Base-by-base conservation (phyloP, 2,329 filamentous ascomycete species). In the Basipetospora chlamydospora region DNA sequence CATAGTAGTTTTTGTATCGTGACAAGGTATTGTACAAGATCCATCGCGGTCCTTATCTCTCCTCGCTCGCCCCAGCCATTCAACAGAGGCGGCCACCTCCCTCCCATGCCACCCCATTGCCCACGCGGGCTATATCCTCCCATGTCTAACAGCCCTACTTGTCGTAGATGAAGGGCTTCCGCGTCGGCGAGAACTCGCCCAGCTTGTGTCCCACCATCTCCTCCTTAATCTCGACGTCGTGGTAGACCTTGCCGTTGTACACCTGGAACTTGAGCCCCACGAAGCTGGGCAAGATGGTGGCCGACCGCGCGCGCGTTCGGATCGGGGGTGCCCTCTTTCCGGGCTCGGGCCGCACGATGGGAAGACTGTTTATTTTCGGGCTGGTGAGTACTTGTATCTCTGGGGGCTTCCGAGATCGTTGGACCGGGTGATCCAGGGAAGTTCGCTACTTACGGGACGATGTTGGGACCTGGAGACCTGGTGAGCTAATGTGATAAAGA, bases 141-240 rank as follows among this genome's bases (percentile, higher is more conserved):
- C n/a, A n/a, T n/a, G n/a, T n/a, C n/a, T 13, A 35, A 23, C 5
- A 33, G 13, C 20, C 18, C 17, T 53, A 60, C 46, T 54, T 59
- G 29, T 59, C 49, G 62, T 66, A 73, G 41, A 73, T 61, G 42
- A 73, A 72, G 3, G 68, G 64, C 49, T 73, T 74, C 45, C 71
- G 60, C 44, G 71, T 74, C 39, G 74, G 66, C 43, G 85, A 77
- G 56, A 94, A 95, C 61, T 95, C 87, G 49, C 87, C 87, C 47
- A 95, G 67, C 62, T 94, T 95, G 59, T 90, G 81, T 37, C 87
- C 87, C 34, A 95, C 87, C 87, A 95, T 95, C 51, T 94, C 83
- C 56, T 94, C 87, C 12, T 86, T 93, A 44, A 95, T 81, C 45
- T 67, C 70, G 38, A 94, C 69, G 47, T 90, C 82, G 48, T 79